phyloP scores from a whole-genome alignment of 2,329 filamentous ascomycete species.

The Elsinoe australis region DNA sequence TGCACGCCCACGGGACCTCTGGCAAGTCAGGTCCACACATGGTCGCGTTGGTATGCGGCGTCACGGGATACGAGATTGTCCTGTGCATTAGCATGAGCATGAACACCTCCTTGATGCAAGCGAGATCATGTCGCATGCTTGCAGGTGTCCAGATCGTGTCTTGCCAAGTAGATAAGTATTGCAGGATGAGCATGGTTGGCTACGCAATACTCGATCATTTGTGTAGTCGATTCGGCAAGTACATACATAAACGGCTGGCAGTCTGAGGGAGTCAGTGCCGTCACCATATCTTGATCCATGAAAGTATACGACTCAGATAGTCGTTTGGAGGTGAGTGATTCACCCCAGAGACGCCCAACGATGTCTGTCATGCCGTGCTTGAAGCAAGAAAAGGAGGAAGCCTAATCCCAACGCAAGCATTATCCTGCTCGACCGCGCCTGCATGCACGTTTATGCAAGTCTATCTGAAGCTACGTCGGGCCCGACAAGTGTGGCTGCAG shows the following conservation, averaged over 20 bases:
- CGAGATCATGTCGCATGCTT: constrained; percentile 3
- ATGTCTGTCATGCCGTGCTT: constrained; percentile 3
- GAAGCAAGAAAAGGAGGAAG: background rate
- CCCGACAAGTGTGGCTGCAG: constrained; percentile 6
- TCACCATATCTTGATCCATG: no score
- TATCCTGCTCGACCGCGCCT: background rate
- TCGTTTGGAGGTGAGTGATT: constrained; percentile 3
- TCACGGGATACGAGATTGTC: background rate
- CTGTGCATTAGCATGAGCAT: background rate
- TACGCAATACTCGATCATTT: no score
- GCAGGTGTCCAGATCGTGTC: background rate
- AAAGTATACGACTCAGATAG: constrained; percentile 9
- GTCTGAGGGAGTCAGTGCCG: no score
- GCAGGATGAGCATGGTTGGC: no score
- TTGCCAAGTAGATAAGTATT: no score
- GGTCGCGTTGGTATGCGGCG: background rate
- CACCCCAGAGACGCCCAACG: constrained; percentile 3
- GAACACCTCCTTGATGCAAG: background rate
- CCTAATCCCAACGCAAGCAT: constrained; percentile 11
- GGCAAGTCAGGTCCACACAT: background rate
- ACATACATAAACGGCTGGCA: no score
- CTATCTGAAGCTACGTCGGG: background rate
- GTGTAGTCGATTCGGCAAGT: no score
- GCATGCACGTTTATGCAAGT: constrained; percentile 13
- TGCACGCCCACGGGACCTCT: background rate